Evolutionary conservation across 495 filamentous ascomycete species (phyloP).

Genomic region (Thermothielavioides terrestris): DNA sequence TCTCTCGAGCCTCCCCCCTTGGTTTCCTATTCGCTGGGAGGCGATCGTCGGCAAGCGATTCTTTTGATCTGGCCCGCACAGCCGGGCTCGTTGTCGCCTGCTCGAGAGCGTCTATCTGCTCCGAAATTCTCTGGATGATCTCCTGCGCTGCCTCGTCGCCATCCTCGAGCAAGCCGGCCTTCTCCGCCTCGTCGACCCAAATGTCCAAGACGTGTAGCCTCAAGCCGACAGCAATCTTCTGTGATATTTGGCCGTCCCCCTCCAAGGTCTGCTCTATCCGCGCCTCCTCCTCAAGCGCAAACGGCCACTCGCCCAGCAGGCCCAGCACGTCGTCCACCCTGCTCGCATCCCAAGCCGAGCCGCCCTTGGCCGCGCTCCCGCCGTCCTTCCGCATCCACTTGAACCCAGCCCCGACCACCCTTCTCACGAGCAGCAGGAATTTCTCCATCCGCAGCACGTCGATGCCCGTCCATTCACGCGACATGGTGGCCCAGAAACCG

Average conservation of each 20-base stretch:
- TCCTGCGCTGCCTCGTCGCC: constrained; percentile 27
- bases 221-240: constrained; percentile 63
- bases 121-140: constrained; percentile 30
- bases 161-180: constrained; percentile 48
- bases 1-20: constrained; percentile 26
- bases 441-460: constrained; percentile 89
- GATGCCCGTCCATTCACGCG: constrained; percentile 69
- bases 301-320: constrained; percentile 37
- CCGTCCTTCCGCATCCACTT: constrained; percentile 38
- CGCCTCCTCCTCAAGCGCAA: constrained; percentile 33
- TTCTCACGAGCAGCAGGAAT: constrained; percentile 76
- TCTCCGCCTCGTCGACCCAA: constrained; percentile 79
- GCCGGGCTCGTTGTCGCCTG: constrained; percentile 56
- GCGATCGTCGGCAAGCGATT: constrained; percentile 67
- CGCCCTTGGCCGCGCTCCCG: constrained; percentile 5
- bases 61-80: constrained; percentile 61
- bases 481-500: constrained; percentile 88
- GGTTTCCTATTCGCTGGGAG: constrained; percentile 44
- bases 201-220: constrained; percentile 85
- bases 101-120: constrained; percentile 32
- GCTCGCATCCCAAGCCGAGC: constrained; percentile 22
- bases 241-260: constrained; percentile 24
- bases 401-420: constrained; percentile 63
- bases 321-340: constrained; percentile 31
- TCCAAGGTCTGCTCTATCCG: constrained; percentile 17